These are phyloP conservation scores for Penicillium janthinellum DNA, from an alignment of 2,329 filamentous ascomycete species.

Conservation along the genomic window DNA sequence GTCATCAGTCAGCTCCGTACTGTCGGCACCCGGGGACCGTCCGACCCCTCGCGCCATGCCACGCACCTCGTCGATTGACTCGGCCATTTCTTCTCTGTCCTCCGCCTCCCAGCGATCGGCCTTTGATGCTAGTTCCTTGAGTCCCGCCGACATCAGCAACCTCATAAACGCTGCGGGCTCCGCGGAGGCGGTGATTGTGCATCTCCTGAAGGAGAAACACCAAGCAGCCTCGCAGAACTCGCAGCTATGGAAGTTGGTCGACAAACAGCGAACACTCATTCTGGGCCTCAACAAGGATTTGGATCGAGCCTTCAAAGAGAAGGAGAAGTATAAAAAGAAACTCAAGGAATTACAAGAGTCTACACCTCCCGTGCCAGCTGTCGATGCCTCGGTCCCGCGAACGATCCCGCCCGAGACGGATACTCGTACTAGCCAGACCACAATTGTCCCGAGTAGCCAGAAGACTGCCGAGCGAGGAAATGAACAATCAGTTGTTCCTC, in stretches of 20 bases:
- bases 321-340: conserved; percentile 89
- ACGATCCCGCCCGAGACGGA: conserved; percentile 1
- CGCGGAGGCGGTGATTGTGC: conserved; percentile 83
- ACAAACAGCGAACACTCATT: conserved; percentile 94
- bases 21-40: conserved; percentile 34
- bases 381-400: conserved; percentile 15
- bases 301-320: conserved; percentile 87
- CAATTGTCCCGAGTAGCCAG: background rate
- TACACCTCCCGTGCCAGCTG: conserved; percentile 41
- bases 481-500: conserved; percentile 3
- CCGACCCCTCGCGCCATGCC: conserved; percentile 49
- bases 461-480: background rate
- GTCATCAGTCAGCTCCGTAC: conserved; percentile 36
- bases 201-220: conserved; percentile 88
- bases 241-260: conserved; percentile 91
- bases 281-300: conserved; percentile 92
- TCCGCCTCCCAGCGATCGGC: conserved; percentile 60
- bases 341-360: conserved; percentile 71
- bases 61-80: conserved; percentile 88
- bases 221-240: conserved; percentile 85
- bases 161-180: conserved; percentile 85
- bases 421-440: background rate
- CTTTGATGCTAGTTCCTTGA: conserved; percentile 58
- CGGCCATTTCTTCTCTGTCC: conserved; percentile 79
- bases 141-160: conserved; percentile 72